These are phyloP conservation scores for Anthracocystis panici-leucophaei DNA, from an alignment of 1,284 basidiomycete genomes.

Conservation along the genomic window DNA sequence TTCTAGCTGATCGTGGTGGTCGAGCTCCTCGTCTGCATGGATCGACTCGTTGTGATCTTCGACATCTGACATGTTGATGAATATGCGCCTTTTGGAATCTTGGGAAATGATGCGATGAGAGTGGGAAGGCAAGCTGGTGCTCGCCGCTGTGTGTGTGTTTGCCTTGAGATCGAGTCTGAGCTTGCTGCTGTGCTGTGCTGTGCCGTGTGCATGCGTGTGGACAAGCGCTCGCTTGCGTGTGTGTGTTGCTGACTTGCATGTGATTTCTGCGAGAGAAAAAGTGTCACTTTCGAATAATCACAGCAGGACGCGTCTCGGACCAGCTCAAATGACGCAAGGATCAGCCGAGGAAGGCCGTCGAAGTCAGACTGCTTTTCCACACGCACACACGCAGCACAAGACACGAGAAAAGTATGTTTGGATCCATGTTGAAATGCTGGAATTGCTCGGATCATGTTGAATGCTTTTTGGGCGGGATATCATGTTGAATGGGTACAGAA, in stretches of 20 bases:
- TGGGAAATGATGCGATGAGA: neutral
- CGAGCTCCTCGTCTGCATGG: conserved; percentile 16
- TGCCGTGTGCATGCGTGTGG: conserved; percentile 15
- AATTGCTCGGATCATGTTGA: conserved; percentile 51
- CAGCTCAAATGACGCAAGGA: too few species aligned
- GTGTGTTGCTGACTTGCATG: conserved; percentile 20
- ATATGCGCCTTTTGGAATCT: neutral
- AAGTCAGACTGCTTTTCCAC: neutral
- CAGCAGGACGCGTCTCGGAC: conserved; percentile 11
- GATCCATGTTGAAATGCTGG: conserved; percentile 51
- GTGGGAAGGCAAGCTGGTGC: neutral
- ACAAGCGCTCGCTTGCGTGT: conserved; percentile 5
- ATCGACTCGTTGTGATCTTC: conserved; percentile 16
- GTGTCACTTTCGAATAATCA: conserved; percentile 38
- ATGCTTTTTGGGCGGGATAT: conserved; percentile 55
- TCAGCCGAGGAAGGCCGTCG: neutral
- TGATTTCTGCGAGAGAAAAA: conserved; percentile 34
- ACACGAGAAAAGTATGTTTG: neutral
- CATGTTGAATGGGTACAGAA: conserved; percentile 59
- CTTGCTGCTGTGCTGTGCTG: neutral
- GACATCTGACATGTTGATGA: conserved; percentile 25
- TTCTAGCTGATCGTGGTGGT: conserved; percentile 14
- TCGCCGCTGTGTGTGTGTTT: conserved; percentile 9
- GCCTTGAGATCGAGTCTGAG: too few species aligned
- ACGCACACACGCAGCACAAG: neutral